These are phyloP conservation scores for Alternaria consortialis DNA, from an alignment of 2,329 filamentous ascomycete genomes.

Conservation along the genomic window DNA sequence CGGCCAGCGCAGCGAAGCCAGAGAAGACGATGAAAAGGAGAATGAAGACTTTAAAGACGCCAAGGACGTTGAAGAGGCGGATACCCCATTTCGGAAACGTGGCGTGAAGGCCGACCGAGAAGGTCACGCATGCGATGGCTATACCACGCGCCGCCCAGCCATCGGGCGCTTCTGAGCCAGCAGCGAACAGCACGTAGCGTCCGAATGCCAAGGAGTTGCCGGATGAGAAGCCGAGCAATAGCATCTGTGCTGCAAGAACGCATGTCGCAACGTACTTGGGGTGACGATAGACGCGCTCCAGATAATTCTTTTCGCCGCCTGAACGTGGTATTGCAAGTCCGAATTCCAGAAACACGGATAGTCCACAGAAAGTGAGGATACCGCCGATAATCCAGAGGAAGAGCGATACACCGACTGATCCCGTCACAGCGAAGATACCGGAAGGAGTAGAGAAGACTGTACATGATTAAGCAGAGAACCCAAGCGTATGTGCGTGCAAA, in stretches of 20 bases:
- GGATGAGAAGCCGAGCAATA: constrained; percentile 68
- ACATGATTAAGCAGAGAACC: constrained; percentile 13
- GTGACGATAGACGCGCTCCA: constrained; percentile 68
- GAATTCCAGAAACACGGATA: constrained; percentile 71
- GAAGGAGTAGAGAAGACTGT: constrained; percentile 65
- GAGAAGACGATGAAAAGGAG: constrained; percentile 69
- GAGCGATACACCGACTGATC: constrained; percentile 64
- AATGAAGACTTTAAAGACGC: constrained; percentile 68
- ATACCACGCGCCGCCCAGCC: constrained; percentile 68
- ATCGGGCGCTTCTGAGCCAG: constrained; percentile 58
- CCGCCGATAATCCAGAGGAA: constrained; percentile 64
- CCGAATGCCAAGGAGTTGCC: constrained; percentile 68
- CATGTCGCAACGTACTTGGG: constrained; percentile 68
- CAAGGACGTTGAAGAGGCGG: constrained; percentile 66
- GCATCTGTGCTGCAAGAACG: constrained; percentile 68
- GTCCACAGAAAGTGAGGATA: constrained; percentile 66
- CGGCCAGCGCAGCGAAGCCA: constrained; percentile 54
- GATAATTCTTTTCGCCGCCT: constrained; percentile 73
- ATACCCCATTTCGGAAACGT: constrained; percentile 66
- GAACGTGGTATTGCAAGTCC: constrained; percentile 69
- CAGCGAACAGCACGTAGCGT: constrained; percentile 65
- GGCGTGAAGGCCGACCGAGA: constrained; percentile 63
- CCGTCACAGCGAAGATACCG: constrained; percentile 64
- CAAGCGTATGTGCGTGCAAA: not conserved
- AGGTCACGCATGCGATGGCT: constrained; percentile 56